A percentile compares a stretch with the other conserved stretches of the same genome.
phyloP scores from a whole-genome alignment of 2,329 filamentous ascomycete species.

The Ceratocystis papillata region DNA sequence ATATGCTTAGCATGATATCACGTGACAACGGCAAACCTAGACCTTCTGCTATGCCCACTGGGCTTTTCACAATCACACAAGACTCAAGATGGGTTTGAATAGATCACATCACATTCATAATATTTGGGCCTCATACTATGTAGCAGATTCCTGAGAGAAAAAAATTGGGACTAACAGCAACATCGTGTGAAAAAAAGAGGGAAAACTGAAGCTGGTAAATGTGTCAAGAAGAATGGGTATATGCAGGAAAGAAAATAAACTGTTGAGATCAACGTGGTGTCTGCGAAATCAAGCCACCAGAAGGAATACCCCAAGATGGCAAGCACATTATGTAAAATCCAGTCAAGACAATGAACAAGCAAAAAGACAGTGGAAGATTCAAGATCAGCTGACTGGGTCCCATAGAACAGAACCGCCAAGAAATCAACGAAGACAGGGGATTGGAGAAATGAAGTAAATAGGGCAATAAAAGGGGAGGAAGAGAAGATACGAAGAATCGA shows the following conservation, averaged over 20 bases:
- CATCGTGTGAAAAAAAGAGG: not conserved
- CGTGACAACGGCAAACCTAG: not conserved
- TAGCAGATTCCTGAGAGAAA: not conserved
- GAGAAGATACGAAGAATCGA: not conserved
- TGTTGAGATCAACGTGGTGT: not conserved
- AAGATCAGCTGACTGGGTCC: not conserved
- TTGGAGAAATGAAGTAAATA: slow-evolving; percentile 13
- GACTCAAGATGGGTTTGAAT: not conserved
- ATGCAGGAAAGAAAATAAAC: slow-evolving; percentile 13
- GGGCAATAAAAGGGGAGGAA: slow-evolving; percentile 4
- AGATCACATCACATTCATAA: slow-evolving; percentile 14
- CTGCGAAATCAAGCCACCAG: not conserved
- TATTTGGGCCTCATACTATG: slow-evolving; percentile 12
- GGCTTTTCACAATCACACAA: not conserved
- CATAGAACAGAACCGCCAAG: not conserved
- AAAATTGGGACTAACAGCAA: not conserved
- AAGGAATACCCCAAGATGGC: not conserved
- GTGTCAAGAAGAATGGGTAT: slow-evolving; percentile 4
- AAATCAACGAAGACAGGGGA: slow-evolving; percentile 6
- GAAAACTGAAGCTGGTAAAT: slow-evolving; percentile 1
- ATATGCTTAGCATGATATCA: not conserved
- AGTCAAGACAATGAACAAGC: not conserved
- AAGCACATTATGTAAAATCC: not conserved
- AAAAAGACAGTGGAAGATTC: not conserved
- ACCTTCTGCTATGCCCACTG: not conserved